Evolutionary conservation across 768 basidiomycete genomes (phyloP).

Genomic region (Pleurotus pulmonarius): DNA sequence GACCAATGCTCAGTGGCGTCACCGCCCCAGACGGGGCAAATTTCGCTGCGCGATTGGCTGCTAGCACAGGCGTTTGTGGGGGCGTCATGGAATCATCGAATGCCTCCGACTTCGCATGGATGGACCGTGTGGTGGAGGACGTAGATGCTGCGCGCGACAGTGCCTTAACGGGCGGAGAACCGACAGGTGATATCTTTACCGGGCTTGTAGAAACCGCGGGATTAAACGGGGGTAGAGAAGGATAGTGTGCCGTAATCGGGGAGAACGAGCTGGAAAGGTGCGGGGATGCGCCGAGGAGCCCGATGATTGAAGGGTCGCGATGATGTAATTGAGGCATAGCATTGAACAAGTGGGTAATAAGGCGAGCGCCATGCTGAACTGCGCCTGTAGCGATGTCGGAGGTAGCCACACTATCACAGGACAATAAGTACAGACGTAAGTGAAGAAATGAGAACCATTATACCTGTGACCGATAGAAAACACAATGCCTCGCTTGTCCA

Average conservation of each 20-base stretch:
- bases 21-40: conserved; percentile 15
- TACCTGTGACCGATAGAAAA: conserved; percentile 92
- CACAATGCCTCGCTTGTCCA: conserved; percentile 62
- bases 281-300: conserved; percentile 77
- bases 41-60: conserved; percentile 10
- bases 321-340: conserved; percentile 91
- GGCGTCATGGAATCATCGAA: conserved; percentile 57
- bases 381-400: conserved; percentile 72
- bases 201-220: background rate
- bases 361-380: conserved; percentile 67
- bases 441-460: background rate
- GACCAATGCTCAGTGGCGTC: conserved; percentile 16
- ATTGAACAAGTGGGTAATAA: conserved; percentile 92
- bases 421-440: background rate
- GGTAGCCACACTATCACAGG: conserved; percentile 55
- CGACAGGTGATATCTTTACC: background rate
- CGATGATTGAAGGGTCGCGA: conserved; percentile 88
- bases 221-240: conserved; percentile 1
- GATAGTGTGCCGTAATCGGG: conserved; percentile 16
- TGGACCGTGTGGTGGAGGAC: background rate
- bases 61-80: conserved; percentile 42
- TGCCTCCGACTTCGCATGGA: conserved; percentile 47
- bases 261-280: conserved; percentile 44
- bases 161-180: conserved; percentile 13
- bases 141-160: conserved; percentile 1